Base-by-base conservation (phyloP, 169 alveolate species). In the Theileria parva region DNA sequence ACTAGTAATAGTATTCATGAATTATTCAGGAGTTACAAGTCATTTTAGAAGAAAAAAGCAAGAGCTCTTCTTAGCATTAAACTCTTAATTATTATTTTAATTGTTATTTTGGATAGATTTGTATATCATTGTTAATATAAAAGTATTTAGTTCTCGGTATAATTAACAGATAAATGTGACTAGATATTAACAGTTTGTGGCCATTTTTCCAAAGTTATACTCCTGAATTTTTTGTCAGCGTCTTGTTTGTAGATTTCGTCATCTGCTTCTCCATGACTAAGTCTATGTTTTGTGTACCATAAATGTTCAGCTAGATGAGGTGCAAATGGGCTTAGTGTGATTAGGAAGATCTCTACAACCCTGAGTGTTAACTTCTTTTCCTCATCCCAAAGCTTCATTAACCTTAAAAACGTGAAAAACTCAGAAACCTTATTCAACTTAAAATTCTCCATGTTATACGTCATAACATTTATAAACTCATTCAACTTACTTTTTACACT, bases 251-350 rank as follows among this genome's bases (percentile, higher is more conserved):
- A 19, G 7, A 19, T 3, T 25, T 57, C 66, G 30, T 25, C 15
- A 11, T 21, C 37, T 21, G 8, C 17, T 25, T 25, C 66, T 30
- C 44, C 66, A 57, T n/a, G 11, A n/a, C 66, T 21, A n/a, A 57
- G 66, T 57, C 37, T 21, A 68, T 84, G 67, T 30, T 74, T 51
- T 27, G 64, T 9, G 37, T 61, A 86, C 94, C 94, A 91, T 37
- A 91, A 78, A 44, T 93, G 94, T 61, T 93, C 96, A 34, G 94
- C 85, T 32, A 91, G 59, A 67, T 91, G 95, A n/a, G 96, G 96
- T 3, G 94, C 93, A 44, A 93, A 86, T 11, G 96, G 96, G 50
- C 84, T 84, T 60, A 93, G 85, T 74, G 88, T 73, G 64, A 70
- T 76, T 25, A 93, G 72, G 28, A 88, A 72, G 9, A 28, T 77